Base-by-base conservation (phyloP, 495 filamentous ascomycete genomes). In the Talaromyces thailandensis region DNA sequence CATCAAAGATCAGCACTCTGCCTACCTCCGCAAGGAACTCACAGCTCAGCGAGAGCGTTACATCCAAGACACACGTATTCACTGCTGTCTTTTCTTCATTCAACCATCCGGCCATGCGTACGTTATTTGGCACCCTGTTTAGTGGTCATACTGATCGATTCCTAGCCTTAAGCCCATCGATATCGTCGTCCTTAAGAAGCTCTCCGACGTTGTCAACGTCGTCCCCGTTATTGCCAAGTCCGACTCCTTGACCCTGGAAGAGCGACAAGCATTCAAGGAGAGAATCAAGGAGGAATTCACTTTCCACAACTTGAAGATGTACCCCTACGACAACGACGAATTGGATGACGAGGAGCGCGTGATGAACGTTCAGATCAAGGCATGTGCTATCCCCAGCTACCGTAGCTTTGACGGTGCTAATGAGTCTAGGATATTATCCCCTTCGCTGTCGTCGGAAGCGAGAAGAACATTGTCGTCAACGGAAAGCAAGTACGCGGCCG, bases 1-100 rank as follows among this genome's bases (percentile, higher is more conserved):
- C 79, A 99, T 99, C 84, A 99, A 99, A 83, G 95, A 99, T 78
- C 94, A 99, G 81, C 95, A 99, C 82, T 95, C 91, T n/a, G 92
- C 95, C 68, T 99, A 96, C 79, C 90, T 99, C 56, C 89, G 95
- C 75, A 99, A 99, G 82, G 94, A 99, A 73, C 92, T 99, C 67
- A 98, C 94, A n/a, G 94, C 94, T 66, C 95, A 99, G 82, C 90
- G 94, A 75, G 94, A 99, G 76, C 90, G 94, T 66, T 98, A 99
- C 73, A 96, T 99, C 67, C 93, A 96, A 79, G 94, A 99, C 76
- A 98, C 94, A 66, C 89, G 94, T 64, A 96, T 99, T 68, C 94
- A 99, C 83, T 98, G 94, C 86, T 99, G 94, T 77, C 81, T 99
- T 61, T 99, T 98, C 84, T 99, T 99, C 86, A 99, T 99, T 71